Conservation (phyloP, 257 asterid species). For the Handroanthus guayacan region DNA sequence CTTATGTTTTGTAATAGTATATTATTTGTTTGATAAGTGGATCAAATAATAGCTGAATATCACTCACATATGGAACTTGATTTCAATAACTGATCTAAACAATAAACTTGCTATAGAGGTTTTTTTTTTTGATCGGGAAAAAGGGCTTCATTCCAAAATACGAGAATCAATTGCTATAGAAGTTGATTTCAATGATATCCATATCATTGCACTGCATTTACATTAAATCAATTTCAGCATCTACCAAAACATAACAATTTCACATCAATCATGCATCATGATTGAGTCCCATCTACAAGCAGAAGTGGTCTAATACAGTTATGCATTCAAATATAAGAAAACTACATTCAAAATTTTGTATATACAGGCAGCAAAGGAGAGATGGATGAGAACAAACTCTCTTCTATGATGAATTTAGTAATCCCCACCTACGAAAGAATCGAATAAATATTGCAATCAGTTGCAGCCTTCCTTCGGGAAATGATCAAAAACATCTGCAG, state of each 20-base stretch:
- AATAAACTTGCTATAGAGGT: too few species aligned
- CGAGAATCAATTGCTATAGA: too few species aligned
- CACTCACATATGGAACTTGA: too few species aligned
- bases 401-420: neutral
- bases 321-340: slow-evolving; percentile 12
- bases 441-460: neutral
- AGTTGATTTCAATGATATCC: too few species aligned
- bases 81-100: too few species aligned
- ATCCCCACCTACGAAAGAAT: neutral
- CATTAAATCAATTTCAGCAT: too few species aligned
- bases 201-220: too few species aligned
- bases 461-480: neutral
- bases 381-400: slow-evolving; percentile 18
- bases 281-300: neutral
- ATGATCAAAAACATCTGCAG: neutral
- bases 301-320: slow-evolving; percentile 3
- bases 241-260: neutral
- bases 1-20: too few species aligned
- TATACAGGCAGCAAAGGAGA: slow-evolving; percentile 17
- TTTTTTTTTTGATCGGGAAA: too few species aligned
- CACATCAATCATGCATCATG: neutral
- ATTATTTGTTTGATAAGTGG: too few species aligned
- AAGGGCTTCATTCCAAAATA: too few species aligned
- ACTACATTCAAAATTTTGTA: slow-evolving; percentile 19
- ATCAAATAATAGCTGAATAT: too few species aligned